These are phyloP conservation scores for Panaeolus papilionaceus DNA, from an alignment of 768 basidiomycete species.

Conservation along the genomic window DNA sequence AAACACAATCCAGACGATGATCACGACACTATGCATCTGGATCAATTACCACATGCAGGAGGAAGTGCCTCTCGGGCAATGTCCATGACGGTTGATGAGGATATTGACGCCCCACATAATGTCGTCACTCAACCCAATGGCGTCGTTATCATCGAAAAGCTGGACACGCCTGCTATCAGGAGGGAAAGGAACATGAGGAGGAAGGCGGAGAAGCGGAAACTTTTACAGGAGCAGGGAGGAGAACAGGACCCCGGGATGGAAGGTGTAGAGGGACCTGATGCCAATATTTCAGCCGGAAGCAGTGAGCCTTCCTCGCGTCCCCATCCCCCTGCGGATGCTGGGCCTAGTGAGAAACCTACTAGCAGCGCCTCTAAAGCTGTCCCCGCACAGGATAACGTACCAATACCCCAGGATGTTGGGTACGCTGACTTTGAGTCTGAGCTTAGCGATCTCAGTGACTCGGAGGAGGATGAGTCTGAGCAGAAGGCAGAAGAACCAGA, in stretches of 20 bases:
- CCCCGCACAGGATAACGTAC: neutral
- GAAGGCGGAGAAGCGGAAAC: constrained; percentile 45
- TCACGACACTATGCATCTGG: constrained; percentile 30
- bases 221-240: neutral
- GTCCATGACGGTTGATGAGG: constrained; percentile 23
- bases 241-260: constrained; percentile 1
- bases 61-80: constrained; percentile 18
- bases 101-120: constrained; percentile 28
- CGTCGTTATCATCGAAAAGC: constrained; percentile 65
- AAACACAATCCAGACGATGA: constrained; percentile 25
- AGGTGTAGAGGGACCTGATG: constrained; percentile 15
- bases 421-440: constrained; percentile 39
- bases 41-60: constrained; percentile 19
- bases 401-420: neutral
- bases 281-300: constrained; percentile 26
- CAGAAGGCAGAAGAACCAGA: constrained; percentile 20
- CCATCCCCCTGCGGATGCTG: neutral
- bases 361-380: neutral
- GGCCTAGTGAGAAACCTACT: neutral
- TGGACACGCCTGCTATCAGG: constrained; percentile 75
- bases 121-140: constrained; percentile 34
- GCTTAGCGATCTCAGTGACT: constrained; percentile 52
- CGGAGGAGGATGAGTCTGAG: constrained; percentile 33
- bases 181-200: constrained; percentile 58
- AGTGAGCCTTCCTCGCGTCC: constrained; percentile 19